Percentiles rank a stretch among this genome's conserved stretches.
Evolutionary conservation across 768 basidiomycete species (phyloP).

Genomic region (Tylopilus subfusipes): DNA sequence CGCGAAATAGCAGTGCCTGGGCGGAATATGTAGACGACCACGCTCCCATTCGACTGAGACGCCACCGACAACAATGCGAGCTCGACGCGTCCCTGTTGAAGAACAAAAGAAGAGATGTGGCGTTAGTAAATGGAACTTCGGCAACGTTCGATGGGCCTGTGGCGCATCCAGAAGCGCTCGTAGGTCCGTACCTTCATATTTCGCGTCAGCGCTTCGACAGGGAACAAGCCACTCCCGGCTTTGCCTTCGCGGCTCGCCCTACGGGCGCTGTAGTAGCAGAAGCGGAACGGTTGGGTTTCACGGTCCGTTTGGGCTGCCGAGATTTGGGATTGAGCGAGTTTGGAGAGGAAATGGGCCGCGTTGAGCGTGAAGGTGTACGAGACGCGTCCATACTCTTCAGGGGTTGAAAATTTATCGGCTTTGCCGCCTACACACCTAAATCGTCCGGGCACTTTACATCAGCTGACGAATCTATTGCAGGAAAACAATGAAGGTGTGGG

Average conservation of each 20-base stretch:
- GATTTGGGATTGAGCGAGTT: conserved; percentile 9
- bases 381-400: conserved; percentile 26
- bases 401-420: conserved; percentile 19
- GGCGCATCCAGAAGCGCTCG: too few species aligned
- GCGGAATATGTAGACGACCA: conserved; percentile 21
- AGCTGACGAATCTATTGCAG: not conserved
- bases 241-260: conserved; percentile 17
- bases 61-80: conserved; percentile 12
- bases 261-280: conserved; percentile 29
- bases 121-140: too few species aligned
- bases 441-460: not conserved
- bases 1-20: conserved; percentile 16
- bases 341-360: conserved; percentile 21
- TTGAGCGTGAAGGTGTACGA: conserved; percentile 25
- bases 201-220: conserved; percentile 17
- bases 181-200: conserved; percentile 23
- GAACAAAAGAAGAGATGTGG: not conserved
- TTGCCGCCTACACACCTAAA: conserved; percentile 27
- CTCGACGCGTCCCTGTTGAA: conserved; percentile 24
- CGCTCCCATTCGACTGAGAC: conserved; percentile 8
- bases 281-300: conserved; percentile 15
- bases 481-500: not conserved
- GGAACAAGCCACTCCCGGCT: conserved; percentile 11
- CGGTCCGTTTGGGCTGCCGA: not conserved
- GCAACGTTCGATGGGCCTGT: too few species aligned